Conservation (phyloP, 2,329 filamentous ascomycete genomes). For the Blumeria hordei region DNA sequence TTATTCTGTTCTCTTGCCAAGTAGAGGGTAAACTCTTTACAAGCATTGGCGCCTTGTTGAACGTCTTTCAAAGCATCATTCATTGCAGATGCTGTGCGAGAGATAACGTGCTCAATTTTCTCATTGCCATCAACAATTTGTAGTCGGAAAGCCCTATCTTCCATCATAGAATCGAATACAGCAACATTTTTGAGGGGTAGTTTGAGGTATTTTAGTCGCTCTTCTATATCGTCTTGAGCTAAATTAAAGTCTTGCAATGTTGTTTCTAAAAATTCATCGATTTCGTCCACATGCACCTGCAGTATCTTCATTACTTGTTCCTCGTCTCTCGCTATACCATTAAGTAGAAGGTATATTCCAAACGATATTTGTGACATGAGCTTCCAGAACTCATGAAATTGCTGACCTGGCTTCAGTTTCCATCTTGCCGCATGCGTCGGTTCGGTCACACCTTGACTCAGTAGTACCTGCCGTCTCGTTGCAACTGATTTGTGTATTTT, state of each 20-base stretch:
- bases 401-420: conserved; percentile 51
- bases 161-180: conserved; percentile 70
- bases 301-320: conserved; percentile 71
- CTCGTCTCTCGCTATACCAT: conserved; percentile 71
- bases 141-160: conserved; percentile 57
- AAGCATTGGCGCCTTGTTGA: conserved; percentile 50
- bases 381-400: conserved; percentile 73
- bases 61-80: conserved; percentile 61
- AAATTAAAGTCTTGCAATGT: conserved; percentile 66
- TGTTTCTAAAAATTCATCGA: conserved; percentile 74
- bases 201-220: conserved; percentile 56
- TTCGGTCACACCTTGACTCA: conserved; percentile 44
- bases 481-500: conserved; percentile 30
- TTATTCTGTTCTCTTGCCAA: conserved; percentile 39
- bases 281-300: conserved; percentile 77
- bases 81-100: conserved; percentile 52
- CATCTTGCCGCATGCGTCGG: conserved; percentile 50
- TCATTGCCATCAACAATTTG: conserved; percentile 74
- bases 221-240: conserved; percentile 53
- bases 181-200: conserved; percentile 62
- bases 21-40: conserved; percentile 54
- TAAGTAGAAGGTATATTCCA: conserved; percentile 68
- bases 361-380: conserved; percentile 83
- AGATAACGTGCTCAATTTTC: conserved; percentile 71
- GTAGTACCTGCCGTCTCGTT: conserved; percentile 36